These are phyloP conservation scores for Boletus sp. DNA, from an alignment of 768 basidiomycete species.

Conservation along the genomic window DNA sequence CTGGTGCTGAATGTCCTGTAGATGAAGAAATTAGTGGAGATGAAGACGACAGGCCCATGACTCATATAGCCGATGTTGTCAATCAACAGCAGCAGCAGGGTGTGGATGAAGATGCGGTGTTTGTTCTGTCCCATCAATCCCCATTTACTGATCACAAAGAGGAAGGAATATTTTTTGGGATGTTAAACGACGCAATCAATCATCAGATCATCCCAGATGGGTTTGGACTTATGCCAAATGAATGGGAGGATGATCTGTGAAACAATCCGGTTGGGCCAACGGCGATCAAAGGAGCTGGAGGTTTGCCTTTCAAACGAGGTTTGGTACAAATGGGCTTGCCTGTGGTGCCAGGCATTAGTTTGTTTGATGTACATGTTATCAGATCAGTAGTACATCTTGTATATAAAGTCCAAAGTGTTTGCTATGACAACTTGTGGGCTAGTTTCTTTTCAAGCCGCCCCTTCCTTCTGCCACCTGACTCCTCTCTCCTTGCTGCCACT, in stretches of 20 bases:
- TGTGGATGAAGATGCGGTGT: slow-evolving; percentile 2
- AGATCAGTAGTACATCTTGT: neutral
- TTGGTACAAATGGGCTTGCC: slow-evolving; percentile 9
- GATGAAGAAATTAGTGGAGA: neutral
- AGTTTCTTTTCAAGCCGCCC: no score
- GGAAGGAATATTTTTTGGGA: no score
- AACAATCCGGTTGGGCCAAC: slow-evolving; percentile 1
- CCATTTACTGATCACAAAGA: no score
- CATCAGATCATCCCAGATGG: no score
- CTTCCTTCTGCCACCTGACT: no score
- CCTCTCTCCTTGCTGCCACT: no score
- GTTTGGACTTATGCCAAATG: no score
- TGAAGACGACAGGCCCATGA: no score
- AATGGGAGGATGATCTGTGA: slow-evolving; percentile 14
- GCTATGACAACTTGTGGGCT: neutral
- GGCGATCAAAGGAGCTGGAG: neutral
- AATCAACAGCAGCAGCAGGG: neutral
- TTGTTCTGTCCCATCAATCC: neutral
- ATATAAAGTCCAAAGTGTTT: neutral
- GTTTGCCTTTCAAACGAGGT: slow-evolving; percentile 1
- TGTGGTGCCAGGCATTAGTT: slow-evolving; percentile 13
- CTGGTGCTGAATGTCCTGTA: neutral
- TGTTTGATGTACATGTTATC: neutral
- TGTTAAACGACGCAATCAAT: no score
- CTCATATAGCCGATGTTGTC: neutral